phyloP scores from a whole-genome alignment of 1,139 yeast genomes.

The Diutina ranongensis region DNA sequence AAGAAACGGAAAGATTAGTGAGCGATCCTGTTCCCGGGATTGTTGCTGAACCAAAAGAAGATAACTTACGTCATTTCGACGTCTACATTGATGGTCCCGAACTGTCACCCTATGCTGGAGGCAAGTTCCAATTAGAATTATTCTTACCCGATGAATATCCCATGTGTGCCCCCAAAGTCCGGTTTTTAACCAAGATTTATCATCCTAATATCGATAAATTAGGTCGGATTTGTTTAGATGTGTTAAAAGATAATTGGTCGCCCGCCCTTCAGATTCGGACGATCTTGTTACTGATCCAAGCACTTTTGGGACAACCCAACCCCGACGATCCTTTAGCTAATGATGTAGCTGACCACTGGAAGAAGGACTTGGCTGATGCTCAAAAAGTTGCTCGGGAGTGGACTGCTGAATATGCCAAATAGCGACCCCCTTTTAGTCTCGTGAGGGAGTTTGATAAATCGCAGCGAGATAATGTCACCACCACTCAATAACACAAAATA shows the following conservation, averaged over 20 bases:
- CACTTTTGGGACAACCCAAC: constrained; percentile 88
- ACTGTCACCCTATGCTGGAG: constrained; percentile 74
- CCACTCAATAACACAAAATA: no score
- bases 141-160: constrained; percentile 87
- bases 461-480: no score
- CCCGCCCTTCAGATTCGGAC: constrained; percentile 96
- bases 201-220: constrained; percentile 94
- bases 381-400: constrained; percentile 78
- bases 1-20: constrained; percentile 85
- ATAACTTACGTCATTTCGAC: constrained; percentile 82
- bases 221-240: constrained; percentile 93
- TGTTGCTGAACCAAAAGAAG: constrained; percentile 85
- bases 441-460: neutral
- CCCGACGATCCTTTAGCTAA: constrained; percentile 98
- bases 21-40: constrained; percentile 97
- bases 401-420: constrained; percentile 58
- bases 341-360: constrained; percentile 97
- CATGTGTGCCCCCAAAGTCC: constrained; percentile 86
- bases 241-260: constrained; percentile 88
- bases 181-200: constrained; percentile 85
- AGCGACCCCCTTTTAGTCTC: neutral
- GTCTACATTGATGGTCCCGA: constrained; percentile 81
- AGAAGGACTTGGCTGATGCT: constrained; percentile 71
- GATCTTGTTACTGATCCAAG: constrained; percentile 85
- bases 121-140: constrained; percentile 64